Evolutionary conservation across 2,329 filamentous ascomycete species (phyloP).

Genomic region (Stemphylium vesicarium): DNA sequence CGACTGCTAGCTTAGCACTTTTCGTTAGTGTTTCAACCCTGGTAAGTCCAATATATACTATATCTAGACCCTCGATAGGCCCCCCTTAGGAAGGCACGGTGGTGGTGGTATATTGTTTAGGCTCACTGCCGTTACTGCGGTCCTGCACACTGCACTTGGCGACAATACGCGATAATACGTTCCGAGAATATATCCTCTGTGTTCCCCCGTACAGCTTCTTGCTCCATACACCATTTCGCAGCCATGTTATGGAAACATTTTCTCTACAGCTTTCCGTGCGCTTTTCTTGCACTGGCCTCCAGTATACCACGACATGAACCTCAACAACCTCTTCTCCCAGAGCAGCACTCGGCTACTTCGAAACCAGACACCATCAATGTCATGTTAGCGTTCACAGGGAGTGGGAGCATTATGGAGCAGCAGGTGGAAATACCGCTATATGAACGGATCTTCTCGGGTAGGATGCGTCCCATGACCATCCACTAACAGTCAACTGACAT

Average conservation of each 20-base stretch:
- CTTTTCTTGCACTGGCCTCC: constrained; percentile 3
- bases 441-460: constrained; percentile 21
- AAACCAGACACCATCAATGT: constrained; percentile 5
- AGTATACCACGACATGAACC: constrained; percentile 9
- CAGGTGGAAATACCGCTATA: constrained; percentile 25
- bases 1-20: background rate
- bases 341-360: background rate
- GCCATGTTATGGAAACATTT: constrained; percentile 6
- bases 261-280: constrained; percentile 1
- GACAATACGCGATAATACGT: background rate
- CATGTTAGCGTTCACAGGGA: constrained; percentile 22
- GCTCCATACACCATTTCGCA: background rate
- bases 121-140: background rate
- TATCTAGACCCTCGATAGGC: background rate
- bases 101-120: background rate
- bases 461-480: background rate
- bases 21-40: background rate
- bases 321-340: constrained; percentile 14
- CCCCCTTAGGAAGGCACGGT: background rate
- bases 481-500: background rate
- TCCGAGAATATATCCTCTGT: background rate
- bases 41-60: background rate
- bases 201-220: background rate
- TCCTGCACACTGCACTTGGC: background rate
- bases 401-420: constrained; percentile 14